These are phyloP conservation scores for Phialophora tarda DNA, from an alignment of 2,329 filamentous ascomycete genomes.

Conservation along the genomic window DNA sequence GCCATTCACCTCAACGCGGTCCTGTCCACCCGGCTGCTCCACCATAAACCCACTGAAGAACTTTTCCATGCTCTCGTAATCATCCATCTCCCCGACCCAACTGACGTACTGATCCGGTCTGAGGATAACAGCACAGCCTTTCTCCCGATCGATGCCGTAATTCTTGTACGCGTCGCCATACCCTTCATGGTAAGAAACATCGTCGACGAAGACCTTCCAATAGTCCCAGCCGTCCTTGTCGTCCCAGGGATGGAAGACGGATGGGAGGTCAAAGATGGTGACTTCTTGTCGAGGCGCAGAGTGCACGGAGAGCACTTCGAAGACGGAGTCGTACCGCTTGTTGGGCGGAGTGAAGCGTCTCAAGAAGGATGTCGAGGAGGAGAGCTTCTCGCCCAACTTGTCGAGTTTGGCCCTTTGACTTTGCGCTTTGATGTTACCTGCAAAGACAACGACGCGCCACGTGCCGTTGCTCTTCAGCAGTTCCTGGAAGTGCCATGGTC, in stretches of 20 bases:
- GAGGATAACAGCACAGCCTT: slow-evolving; percentile 64
- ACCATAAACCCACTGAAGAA: slow-evolving; percentile 34
- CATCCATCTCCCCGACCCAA: slow-evolving; percentile 37
- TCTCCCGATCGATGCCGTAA: slow-evolving; percentile 62
- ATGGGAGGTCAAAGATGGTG: slow-evolving; percentile 60
- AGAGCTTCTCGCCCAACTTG: slow-evolving; percentile 55
- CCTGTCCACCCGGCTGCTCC: slow-evolving; percentile 8
- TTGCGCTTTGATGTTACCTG: slow-evolving; percentile 60
- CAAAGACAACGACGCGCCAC: slow-evolving; percentile 59
- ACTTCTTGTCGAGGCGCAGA: slow-evolving; percentile 56
- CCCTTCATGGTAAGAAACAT: slow-evolving; percentile 60
- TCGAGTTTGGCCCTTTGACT: slow-evolving; percentile 44
- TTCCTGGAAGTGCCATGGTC: slow-evolving; percentile 48
- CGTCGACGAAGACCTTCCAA: slow-evolving; percentile 63
- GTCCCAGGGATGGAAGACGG: slow-evolving; percentile 56
- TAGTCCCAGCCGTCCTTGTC: slow-evolving; percentile 61
- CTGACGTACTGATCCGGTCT: slow-evolving; percentile 71
- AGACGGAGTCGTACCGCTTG: slow-evolving; percentile 53
- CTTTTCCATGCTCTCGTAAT: slow-evolving; percentile 33
- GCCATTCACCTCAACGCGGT: background rate
- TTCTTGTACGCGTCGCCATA: slow-evolving; percentile 55
- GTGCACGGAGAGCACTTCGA: slow-evolving; percentile 69
- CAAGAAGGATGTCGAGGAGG: slow-evolving; percentile 50
- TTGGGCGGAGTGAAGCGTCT: slow-evolving; percentile 50
- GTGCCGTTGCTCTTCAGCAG: slow-evolving; percentile 47